Evolutionary conservation across 2,329 filamentous ascomycete genomes (phyloP).

Genomic region (Plectosphaerella cucumerina): DNA sequence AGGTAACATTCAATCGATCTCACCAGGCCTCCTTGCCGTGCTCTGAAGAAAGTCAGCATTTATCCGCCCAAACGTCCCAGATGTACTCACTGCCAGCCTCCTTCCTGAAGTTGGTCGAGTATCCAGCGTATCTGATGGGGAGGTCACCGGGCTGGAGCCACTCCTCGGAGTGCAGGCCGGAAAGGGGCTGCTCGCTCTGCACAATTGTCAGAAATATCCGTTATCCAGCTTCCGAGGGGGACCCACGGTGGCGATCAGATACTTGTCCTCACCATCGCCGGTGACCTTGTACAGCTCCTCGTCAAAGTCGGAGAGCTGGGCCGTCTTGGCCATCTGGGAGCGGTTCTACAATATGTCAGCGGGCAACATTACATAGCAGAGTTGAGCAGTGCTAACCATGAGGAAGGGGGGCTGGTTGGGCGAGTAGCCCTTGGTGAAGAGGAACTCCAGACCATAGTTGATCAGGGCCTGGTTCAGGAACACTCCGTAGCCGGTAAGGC

Average conservation of each 20-base stretch:
- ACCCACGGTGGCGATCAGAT: conserved; percentile 57
- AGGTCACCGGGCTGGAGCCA: conserved; percentile 84
- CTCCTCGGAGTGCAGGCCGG: conserved; percentile 86
- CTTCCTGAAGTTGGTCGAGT: conserved; percentile 92
- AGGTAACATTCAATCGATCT: background rate
- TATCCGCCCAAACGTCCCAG: conserved; percentile 21
- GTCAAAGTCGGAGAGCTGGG: conserved; percentile 94
- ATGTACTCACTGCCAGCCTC: conserved; percentile 76
- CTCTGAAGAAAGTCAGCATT: conserved; percentile 14
- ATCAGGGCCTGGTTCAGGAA: conserved; percentile 90
- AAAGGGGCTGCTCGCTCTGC: conserved; percentile 77
- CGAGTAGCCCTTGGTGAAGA: conserved; percentile 57
- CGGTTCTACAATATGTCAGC: conserved; percentile 4
- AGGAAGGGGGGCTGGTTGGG: conserved; percentile 33
- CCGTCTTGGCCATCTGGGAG: conserved; percentile 96
- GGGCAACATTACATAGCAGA: too few relatives aligned
- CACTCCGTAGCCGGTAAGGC: conserved; percentile 82
- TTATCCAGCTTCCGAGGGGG: conserved; percentile 33
- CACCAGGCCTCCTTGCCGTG: background rate
- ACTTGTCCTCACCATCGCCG: conserved; percentile 85
- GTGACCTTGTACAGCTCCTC: conserved; percentile 94
- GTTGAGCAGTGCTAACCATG: background rate
- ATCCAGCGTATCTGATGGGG: conserved; percentile 89
- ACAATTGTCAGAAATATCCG: background rate
- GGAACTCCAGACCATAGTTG: conserved; percentile 91